Base-by-base conservation (phyloP, 257 asterid species). In the Capsicum baccatum region DNA sequence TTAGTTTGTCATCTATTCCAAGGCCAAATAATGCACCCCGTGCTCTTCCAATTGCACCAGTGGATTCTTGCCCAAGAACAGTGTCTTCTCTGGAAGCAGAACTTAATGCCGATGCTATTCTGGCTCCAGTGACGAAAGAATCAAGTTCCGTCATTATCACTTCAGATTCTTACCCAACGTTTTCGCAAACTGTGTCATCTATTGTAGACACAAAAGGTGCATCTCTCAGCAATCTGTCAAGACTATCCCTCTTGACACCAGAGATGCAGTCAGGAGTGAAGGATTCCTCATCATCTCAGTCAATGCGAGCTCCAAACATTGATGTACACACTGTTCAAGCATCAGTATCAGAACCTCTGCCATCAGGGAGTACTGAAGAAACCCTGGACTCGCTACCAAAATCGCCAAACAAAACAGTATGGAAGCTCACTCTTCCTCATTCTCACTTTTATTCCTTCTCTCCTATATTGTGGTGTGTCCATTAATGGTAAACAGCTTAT, bases 121-220 rank as follows among this genome's bases (percentile, higher is more conserved):
- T 76, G 59, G 62, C 82, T 58, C 76, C 64, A 83, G 80, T 56
- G 74, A 15, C 19, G n/a, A 47, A 83, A 54, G 26, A 74, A 85
- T 58, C 78, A 54, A 70, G 59, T 2, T 79, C 90, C 58, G 33
- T 83, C 66, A 79, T 85, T 62, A 69, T 83, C 73, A 85, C 88
- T 80, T 63, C 85, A 17, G 64, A 17, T 63, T 80, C 82, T 73
- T 64, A 21, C 56, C 82, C 86, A 16, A 21, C 47, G 56, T 8
- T 66, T 71, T 48, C 70, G 17, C 57, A 47, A 54, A 17, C 58
- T 57, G 33, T 33, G 37, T 10, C 82, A 6, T 63, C 79, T 52
- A 69, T 54, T 73, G 58, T 44, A 26, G 64, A 68, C 33, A 55
- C 79, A 26, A 54, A 82, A 33, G 54, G 21, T 52, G 64, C 81